Conservation (phyloP, 2,329 filamentous ascomycete genomes). For the Fusarium tuaranense region DNA sequence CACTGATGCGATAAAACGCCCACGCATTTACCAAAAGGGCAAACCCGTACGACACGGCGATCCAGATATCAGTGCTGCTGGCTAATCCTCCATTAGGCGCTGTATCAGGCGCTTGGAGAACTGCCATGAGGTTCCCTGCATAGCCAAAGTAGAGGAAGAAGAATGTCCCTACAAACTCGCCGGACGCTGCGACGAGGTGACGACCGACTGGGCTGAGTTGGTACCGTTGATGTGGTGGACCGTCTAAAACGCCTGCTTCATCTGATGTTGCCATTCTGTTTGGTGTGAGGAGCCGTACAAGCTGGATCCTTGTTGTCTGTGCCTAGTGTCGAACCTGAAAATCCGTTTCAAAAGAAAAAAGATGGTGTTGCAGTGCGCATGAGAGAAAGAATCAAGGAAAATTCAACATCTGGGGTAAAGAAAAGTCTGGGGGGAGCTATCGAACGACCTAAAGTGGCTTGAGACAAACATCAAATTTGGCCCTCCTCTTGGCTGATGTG, state of each 20-base stretch:
- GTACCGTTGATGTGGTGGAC: background rate
- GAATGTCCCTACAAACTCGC: conserved; percentile 37
- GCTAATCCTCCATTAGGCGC: conserved; percentile 21
- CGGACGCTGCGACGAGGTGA: conserved; percentile 39
- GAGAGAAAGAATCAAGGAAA: background rate
- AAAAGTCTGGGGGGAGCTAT: background rate
- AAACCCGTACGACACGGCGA: conserved; percentile 39
- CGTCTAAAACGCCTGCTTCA: background rate
- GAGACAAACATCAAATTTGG: background rate
- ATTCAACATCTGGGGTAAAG: background rate
- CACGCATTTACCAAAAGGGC: conserved; percentile 64
- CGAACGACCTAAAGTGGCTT: background rate
- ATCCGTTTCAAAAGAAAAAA: background rate
- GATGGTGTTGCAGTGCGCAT: background rate
- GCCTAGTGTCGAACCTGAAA: background rate
- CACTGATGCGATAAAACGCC: conserved; percentile 64
- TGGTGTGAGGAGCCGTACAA: background rate
- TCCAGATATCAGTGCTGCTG: conserved; percentile 28
- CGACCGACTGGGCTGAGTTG: conserved; percentile 30
- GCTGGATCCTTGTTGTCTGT: background rate
- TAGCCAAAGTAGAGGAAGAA: conserved; percentile 42
- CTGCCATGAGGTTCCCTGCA: conserved; percentile 38
- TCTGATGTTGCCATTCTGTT: background rate
- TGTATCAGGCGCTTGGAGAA: conserved; percentile 20
- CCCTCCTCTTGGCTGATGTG: background rate